Evolutionary conservation across 208 protist species (phyloP), one percentile per base, ranked within the genome.

Genomic region (Wallacemonas collosoma): DNA sequence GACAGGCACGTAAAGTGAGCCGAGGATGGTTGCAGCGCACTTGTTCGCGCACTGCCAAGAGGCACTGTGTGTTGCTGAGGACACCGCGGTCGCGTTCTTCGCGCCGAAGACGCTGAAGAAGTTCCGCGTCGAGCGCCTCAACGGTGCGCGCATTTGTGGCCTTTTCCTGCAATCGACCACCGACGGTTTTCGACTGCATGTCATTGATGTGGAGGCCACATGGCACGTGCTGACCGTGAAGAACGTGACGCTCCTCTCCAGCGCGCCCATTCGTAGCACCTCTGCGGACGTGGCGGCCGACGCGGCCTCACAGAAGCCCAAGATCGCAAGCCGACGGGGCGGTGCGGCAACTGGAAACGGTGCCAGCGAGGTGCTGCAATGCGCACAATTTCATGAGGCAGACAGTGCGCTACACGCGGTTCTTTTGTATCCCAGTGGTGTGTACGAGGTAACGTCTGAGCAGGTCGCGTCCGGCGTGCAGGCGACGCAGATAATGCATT

Each of bases 41-140:
- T 66, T 94, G 67, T 86, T 96, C 44, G 82, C 88, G 26, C 74
- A 89, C 51, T 93, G 85, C 73, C 70, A 84, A 39, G 85, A 93
- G 41, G 88, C 85, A 9, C 54, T 96, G 4, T 96, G 91, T 51
- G 88, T 96, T 6, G 86, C 87, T 11, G 88, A 96, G 74, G 91
- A 96, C 77, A 85, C 75, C 40, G 74, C 82, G 11, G 83, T 96
- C 14, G 73, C 88, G 35, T 93, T 96, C 69, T 96, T 89, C 75
- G 82, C 88, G 7, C 78, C 88, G 2, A 91, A 91, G 68, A 90
- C 80, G 44, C 76, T 96, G 12, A 89, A 83, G 61, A 96, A 96
- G 76, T 96, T 93, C 54, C 86, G 83, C 36, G 91, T 94, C 54
- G 88, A 96, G 80, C 76, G 85, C 14, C 80, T 96, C 5, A 92